Percentiles rank a stretch among this genome's conserved stretches.
Conservation (phyloP, 2,329 filamentous ascomycete species). For the Plenodomus biglobosus region DNA sequence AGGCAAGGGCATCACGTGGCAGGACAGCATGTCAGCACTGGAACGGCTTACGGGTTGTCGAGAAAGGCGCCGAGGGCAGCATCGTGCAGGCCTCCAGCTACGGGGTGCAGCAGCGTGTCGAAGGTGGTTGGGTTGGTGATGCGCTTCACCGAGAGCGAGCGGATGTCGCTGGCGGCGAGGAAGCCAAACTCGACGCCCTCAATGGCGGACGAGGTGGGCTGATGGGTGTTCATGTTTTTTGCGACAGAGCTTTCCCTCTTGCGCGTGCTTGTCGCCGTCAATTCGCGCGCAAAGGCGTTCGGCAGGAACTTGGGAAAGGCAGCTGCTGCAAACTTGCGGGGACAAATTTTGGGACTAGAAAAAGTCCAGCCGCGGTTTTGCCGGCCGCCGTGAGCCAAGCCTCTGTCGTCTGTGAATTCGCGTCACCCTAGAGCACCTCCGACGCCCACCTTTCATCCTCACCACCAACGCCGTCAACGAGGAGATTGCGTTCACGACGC, state of each 20-base stretch:
- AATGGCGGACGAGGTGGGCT: constrained; percentile 81
- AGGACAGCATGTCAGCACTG: background rate
- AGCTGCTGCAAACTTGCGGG: constrained; percentile 22
- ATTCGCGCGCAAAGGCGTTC: constrained; percentile 17
- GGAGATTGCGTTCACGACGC: no score
- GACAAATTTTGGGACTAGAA: constrained; percentile 35
- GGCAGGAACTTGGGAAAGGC: constrained; percentile 2
- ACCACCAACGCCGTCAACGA: no score
- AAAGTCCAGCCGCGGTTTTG: constrained; percentile 33
- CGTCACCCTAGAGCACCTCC: constrained; percentile 21
- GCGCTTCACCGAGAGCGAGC: constrained; percentile 85
- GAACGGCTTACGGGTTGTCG: constrained; percentile 75
- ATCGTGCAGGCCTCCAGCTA: constrained; percentile 90
- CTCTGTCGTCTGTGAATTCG: constrained; percentile 8
- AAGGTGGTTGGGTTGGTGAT: constrained; percentile 95
- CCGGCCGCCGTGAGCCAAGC: constrained; percentile 26
- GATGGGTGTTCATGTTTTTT: constrained; percentile 53
- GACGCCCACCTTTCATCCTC: constrained; percentile 3
- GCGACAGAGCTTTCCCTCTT: constrained; percentile 4
- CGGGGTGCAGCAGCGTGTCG: constrained; percentile 84
- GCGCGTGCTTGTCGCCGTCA: constrained; percentile 16
- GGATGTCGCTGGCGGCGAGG: constrained; percentile 79
- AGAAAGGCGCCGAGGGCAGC: constrained; percentile 87
- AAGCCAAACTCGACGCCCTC: constrained; percentile 88
- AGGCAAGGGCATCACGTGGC: background rate